Evolutionary conservation across 306 rosid genomes (phyloP), one percentile per base, ranked within the genome.

Genomic region (Trichosanthes cucumerina): DNA sequence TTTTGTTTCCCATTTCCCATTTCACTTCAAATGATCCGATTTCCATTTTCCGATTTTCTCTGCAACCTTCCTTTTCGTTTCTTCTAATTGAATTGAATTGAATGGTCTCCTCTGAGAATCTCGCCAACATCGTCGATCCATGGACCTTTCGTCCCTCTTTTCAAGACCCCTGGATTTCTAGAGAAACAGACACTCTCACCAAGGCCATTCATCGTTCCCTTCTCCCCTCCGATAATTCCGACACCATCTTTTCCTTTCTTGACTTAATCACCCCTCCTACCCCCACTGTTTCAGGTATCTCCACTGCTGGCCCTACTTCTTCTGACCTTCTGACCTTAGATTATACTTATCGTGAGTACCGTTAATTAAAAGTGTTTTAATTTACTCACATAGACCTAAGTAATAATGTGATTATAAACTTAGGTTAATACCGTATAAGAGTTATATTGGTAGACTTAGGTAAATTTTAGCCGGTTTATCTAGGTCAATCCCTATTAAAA

Each of bases 301-400:
- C 97, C 14, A 84, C 56, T 5, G 88, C 92, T 5, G 54, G 19
- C n/a, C n/a, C n/a, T 1, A 2, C 38, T 9, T 4, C n/a, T 16
- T 88, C 98, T 0, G 98, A 94, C 58, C 91, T n/a, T n/a, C 83
- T 5, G 97, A 89, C 0, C n/a, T n/a, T n/a, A n/a, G n/a, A n/a
- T n/a, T n/a, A n/a, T n/a, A n/a, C n/a, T n/a, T n/a, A n/a, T n/a
- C n/a, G n/a, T n/a, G n/a, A n/a, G n/a, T n/a, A n/a, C n/a, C n/a
- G n/a, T n/a, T n/a, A n/a, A n/a, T n/a, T n/a, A n/a, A n/a, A n/a
- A n/a, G n/a, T n/a, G n/a, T n/a, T n/a, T n/a, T n/a, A n/a, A n/a
- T n/a, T n/a, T n/a, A n/a, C n/a, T n/a, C n/a, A n/a, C n/a, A n/a
- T n/a, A n/a, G n/a, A n/a, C n/a, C n/a, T n/a, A n/a, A n/a, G n/a